Evolutionary conservation across 768 basidiomycete species (phyloP), one percentile per base, ranked within the genome.

Genomic region (Mycena rosella): DNA sequence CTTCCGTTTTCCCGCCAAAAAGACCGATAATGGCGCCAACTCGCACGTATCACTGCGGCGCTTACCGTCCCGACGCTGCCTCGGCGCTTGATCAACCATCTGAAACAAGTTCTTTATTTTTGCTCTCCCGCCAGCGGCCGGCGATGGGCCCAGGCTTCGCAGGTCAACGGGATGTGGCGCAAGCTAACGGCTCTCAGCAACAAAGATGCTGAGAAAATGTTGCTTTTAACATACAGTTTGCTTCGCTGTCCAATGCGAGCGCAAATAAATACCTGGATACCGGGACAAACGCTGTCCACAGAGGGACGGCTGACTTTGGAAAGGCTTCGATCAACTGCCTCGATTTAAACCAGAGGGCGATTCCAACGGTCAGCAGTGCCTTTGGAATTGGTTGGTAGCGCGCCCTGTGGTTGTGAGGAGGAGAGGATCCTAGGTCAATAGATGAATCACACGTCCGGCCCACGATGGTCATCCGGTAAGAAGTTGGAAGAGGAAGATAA

Each of bases 181-280:
- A n/a, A n/a, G n/a, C n/a, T n/a, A n/a, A n/a, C n/a, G 47, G 44
- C 22, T 27, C 22, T 15, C 47, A 3, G 11, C 53, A 54, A 38
- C 34, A 34, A 54, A 54, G 34, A 54, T 54, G 53, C n/a, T 54
- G 53, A 54, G 34, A 54, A 38, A 54, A 53, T 53, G 51, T 30
- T 53, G 34, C 14, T 34, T 22, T 7, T 3, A 49, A 29, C 22
- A 29, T 49, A 2, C 27, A 53, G 3, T 32, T 53, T 34, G 30
- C 49, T 18, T 53, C 51, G 15, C 6, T 53, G 7, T n/a, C 17
- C 27, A 29, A 32, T 11, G 30, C 32, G 32, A 27, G 15, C 30
- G 27, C 47, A 29, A 30, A 17, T 1, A 24, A 53, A 34, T 51
- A 17, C 49, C 49, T 51, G 20, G 51, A 32, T 8, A 53, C 51